Conservation (phyloP, 352 stramenopile genomes). For the Thalassiosira livingstoniorum region DNA sequence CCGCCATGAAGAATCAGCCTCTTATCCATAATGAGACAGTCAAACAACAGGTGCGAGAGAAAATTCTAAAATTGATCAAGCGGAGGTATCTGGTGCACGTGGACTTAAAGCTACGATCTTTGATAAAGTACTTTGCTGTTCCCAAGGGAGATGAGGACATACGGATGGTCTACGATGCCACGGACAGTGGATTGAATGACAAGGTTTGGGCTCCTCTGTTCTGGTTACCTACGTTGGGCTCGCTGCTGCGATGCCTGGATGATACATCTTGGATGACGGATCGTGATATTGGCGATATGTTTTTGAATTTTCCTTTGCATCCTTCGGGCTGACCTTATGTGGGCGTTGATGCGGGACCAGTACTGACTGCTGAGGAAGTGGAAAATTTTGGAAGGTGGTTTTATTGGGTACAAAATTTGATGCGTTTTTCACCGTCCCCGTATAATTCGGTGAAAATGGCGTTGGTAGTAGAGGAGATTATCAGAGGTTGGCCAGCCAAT, state of each 20-base stretch:
- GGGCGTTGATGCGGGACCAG: slow-evolving; percentile 3
- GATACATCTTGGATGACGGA: slow-evolving; percentile 48
- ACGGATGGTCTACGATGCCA: slow-evolving; percentile 73
- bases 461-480: slow-evolving; percentile 38
- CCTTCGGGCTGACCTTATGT: slow-evolving; percentile 9
- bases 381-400: slow-evolving; percentile 35
- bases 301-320: slow-evolving; percentile 73
- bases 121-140: slow-evolving; percentile 66
- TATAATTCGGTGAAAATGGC: slow-evolving; percentile 50
- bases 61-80: slow-evolving; percentile 41
- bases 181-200: slow-evolving; percentile 62
- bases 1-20: slow-evolving; percentile 17
- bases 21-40: not conserved
- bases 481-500: slow-evolving; percentile 39
- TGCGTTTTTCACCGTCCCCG: slow-evolving; percentile 62
- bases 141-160: slow-evolving; percentile 68
- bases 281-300: slow-evolving; percentile 71
- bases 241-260: slow-evolving; percentile 44
- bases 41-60: slow-evolving; percentile 25
- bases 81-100: slow-evolving; percentile 35
- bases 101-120: slow-evolving; percentile 28
- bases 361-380: slow-evolving; percentile 1
- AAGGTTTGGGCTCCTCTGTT: slow-evolving; percentile 66
- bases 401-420: slow-evolving; percentile 50
- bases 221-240: slow-evolving; percentile 60